Percentiles rank a stretch among this genome's conserved stretches.
phyloP scores from a whole-genome alignment of 768 basidiomycete species.

The Chlorophyllum brunneum region DNA sequence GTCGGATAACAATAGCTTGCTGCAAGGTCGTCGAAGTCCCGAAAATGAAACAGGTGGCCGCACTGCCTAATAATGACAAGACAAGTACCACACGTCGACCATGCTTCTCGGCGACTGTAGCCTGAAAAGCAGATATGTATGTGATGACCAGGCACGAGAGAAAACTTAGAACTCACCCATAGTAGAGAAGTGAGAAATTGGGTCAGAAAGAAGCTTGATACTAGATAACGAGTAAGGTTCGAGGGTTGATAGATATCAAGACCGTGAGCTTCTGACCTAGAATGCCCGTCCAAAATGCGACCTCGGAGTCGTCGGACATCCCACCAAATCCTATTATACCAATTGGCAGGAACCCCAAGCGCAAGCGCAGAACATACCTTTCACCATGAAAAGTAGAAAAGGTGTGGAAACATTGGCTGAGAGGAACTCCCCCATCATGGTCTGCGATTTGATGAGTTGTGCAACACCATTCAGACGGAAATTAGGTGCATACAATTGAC shows the following conservation, averaged over 20 bases:
- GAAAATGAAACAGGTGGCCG: slow-evolving; percentile 72
- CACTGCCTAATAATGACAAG: slow-evolving; percentile 82
- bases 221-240: slow-evolving; percentile 30
- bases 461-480: neutral
- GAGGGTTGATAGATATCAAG: slow-evolving; percentile 11
- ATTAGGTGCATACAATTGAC: slow-evolving; percentile 60
- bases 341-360: slow-evolving; percentile 1
- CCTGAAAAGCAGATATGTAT: slow-evolving; percentile 36
- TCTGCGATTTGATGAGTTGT: slow-evolving; percentile 39
- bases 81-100: slow-evolving; percentile 82
- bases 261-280: slow-evolving; percentile 45
- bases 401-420: slow-evolving; percentile 91
- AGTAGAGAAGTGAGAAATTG: slow-evolving; percentile 94
- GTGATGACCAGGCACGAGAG: neutral
- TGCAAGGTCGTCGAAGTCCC: slow-evolving; percentile 72
- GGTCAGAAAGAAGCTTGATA: slow-evolving; percentile 86
- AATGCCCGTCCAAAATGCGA: slow-evolving; percentile 87
- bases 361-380: slow-evolving; percentile 41
- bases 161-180: slow-evolving; percentile 55
- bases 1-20: slow-evolving; percentile 81
- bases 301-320: slow-evolving; percentile 74
- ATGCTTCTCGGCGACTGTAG: slow-evolving; percentile 91
- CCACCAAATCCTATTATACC: slow-evolving; percentile 55
- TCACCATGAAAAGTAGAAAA: slow-evolving; percentile 94
- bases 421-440: slow-evolving; percentile 92